Conservation (phyloP, 305 asterid species). For the Fraxinus dipetala region DNA sequence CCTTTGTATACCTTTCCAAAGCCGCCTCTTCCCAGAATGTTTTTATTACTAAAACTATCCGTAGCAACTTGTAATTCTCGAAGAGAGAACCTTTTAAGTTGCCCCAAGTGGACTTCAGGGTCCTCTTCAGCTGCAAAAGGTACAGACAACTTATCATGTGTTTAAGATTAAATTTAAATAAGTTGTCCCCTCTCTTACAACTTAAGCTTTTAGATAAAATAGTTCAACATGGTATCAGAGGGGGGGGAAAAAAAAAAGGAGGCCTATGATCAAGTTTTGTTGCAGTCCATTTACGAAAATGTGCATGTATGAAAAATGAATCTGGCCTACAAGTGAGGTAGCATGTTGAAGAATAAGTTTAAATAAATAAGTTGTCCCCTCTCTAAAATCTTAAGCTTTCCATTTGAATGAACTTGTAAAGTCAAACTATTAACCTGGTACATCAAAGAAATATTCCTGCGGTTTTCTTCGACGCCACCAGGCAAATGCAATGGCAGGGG, state of each 20-base stretch:
- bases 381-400: neutral
- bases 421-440: constrained; percentile 41
- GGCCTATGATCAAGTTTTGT: neutral
- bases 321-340: neutral
- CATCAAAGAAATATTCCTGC: constrained; percentile 57
- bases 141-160: constrained; percentile 3
- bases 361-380: neutral
- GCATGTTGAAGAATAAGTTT: neutral
- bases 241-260: neutral
- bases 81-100: constrained; percentile 56
- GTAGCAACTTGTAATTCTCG: constrained; percentile 63
- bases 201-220: neutral
- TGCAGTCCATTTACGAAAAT: neutral
- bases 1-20: constrained; percentile 69
- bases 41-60: constrained; percentile 59
- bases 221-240: neutral
- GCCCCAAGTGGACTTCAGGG: constrained; percentile 64
- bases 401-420: neutral
- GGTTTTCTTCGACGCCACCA: constrained; percentile 74
- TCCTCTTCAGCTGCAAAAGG: constrained; percentile 62
- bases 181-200: neutral
- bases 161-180: neutral
- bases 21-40: constrained; percentile 64
- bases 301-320: neutral
- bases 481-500: constrained; percentile 61